A percentile compares a stretch with the other conserved stretches of the same genome.
Evolutionary conservation across 768 basidiomycete genomes (phyloP).

Genomic region (Lactarius psammicola): DNA sequence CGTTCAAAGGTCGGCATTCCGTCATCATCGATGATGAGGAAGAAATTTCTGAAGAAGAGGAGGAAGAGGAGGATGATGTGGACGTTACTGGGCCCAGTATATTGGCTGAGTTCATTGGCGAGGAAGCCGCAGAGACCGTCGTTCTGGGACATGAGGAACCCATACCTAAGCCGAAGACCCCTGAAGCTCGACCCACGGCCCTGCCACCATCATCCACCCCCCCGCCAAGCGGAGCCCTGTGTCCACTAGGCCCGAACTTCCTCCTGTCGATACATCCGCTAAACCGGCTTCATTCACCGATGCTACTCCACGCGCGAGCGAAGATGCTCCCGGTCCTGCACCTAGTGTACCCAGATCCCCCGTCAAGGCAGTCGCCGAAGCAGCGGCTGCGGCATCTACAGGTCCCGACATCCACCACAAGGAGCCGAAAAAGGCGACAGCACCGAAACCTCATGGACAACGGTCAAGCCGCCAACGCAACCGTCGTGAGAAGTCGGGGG

Average conservation of each 20-base stretch:
- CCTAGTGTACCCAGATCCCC: slow-evolving; percentile 15
- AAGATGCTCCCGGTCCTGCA: slow-evolving; percentile 4
- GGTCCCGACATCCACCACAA: slow-evolving; percentile 24
- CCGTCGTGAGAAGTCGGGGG: slow-evolving; percentile 79
- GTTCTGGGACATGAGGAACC: slow-evolving; percentile 37
- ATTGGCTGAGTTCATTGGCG: slow-evolving; percentile 25
- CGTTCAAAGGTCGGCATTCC: slow-evolving; percentile 85
- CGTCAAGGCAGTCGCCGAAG: slow-evolving; percentile 14
- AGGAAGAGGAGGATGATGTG: slow-evolving; percentile 43
- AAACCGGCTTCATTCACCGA: slow-evolving; percentile 21
- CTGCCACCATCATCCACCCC: slow-evolving; percentile 35
- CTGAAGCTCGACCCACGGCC: slow-evolving; percentile 56
- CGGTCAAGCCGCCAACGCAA: slow-evolving; percentile 36
- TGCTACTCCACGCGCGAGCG: slow-evolving; percentile 25
- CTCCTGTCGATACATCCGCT: slow-evolving; percentile 12
- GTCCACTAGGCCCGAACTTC: slow-evolving; percentile 11
- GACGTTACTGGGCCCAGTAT: slow-evolving; percentile 28
- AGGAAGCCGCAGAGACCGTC: slow-evolving; percentile 32
- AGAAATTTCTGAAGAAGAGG: slow-evolving; percentile 52
- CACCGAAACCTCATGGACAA: slow-evolving; percentile 27
- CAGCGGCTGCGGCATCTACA: slow-evolving; percentile 23
- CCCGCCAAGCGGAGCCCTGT: slow-evolving; percentile 21
- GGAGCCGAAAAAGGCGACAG: slow-evolving; percentile 22
- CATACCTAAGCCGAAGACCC: slow-evolving; percentile 64
- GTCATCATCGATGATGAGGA: slow-evolving; percentile 73